A percentile compares a stretch with the other conserved stretches of the same genome.
Evolutionary conservation across 2,329 filamentous ascomycete species (phyloP).

Genomic region (Pyrenochaeta sp.): DNA sequence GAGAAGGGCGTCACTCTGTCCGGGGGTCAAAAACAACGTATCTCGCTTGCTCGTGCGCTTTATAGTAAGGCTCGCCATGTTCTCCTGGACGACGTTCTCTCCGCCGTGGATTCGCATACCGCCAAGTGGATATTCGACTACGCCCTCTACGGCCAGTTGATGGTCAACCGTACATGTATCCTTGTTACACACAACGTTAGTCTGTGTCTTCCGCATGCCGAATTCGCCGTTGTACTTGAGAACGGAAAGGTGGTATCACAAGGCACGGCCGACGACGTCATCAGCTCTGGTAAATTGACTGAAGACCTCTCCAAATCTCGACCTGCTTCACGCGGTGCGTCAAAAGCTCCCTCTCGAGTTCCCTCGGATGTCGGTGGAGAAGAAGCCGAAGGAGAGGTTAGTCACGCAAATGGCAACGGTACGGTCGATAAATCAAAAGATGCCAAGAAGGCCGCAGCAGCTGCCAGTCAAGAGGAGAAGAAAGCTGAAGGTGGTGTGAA

Average conservation of each 20-base stretch:
- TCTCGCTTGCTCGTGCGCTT: conserved; percentile 94
- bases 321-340: conserved; percentile 72
- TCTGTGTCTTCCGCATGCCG: conserved; percentile 81
- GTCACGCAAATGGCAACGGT: conserved; percentile 55
- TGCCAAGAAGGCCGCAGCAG: conserved; percentile 54
- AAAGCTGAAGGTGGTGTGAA: conserved; percentile 90
- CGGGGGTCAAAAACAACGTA: conserved; percentile 96
- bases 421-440: conserved; percentile 48
- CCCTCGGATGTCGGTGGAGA: conserved; percentile 77
- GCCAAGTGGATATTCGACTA: conserved; percentile 98
- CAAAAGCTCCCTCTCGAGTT: conserved; percentile 77
- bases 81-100: conserved; percentile 92
- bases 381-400: conserved; percentile 40
- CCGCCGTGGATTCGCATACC: conserved; percentile 95
- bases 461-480: conserved; percentile 65
- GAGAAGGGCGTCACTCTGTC: conserved; percentile 98
- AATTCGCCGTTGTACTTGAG: conserved; percentile 83
- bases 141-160: conserved; percentile 86
- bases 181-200: conserved; percentile 94
- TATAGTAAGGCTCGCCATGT: conserved; percentile 94
- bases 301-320: conserved; percentile 82
- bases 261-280: conserved; percentile 79
- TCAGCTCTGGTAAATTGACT: conserved; percentile 85
- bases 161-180: conserved; percentile 89
- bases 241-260: conserved; percentile 82